phyloP scores from a whole-genome alignment of 257 asterid genomes.

The Jaltomata sinuosa region DNA sequence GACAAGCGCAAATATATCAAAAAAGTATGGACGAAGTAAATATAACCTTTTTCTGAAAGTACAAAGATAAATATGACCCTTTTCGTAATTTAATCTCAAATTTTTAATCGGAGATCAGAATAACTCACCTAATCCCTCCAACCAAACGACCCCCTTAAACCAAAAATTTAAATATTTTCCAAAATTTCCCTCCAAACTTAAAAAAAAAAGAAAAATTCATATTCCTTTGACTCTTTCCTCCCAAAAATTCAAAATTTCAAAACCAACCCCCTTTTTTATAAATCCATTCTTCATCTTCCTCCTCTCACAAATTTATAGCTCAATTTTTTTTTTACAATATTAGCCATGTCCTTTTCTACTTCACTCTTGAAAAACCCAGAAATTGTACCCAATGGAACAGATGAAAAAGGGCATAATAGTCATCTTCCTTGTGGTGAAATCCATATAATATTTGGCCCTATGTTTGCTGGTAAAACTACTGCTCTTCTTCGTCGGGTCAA shows the following conservation, averaged over 20 bases:
- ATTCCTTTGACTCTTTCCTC: background rate
- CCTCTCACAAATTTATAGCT: background rate
- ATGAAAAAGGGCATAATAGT: background rate
- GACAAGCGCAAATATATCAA: too few species aligned
- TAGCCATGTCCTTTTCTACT: background rate
- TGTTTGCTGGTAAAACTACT: conserved; percentile 11
- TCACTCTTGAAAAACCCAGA: background rate
- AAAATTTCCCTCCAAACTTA: background rate
- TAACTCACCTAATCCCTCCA: too few species aligned
- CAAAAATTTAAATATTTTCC: too few species aligned
- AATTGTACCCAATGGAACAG: background rate
- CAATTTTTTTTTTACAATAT: background rate
- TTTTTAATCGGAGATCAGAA: too few species aligned
- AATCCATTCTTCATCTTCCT: background rate
- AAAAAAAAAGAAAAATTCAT: background rate
- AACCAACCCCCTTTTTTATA: background rate
- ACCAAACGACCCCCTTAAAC: too few species aligned
- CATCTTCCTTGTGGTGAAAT: background rate
- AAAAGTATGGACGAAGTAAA: too few species aligned
- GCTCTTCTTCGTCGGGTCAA: conserved; percentile 33
- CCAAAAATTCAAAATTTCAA: background rate
- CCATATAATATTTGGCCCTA: conserved; percentile 5
- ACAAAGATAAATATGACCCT: too few species aligned
- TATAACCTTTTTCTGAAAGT: too few species aligned
- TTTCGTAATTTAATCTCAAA: too few species aligned